These are phyloP conservation scores for Dendrobium huoshanense DNA, from an alignment of 106 monocot species.

Conservation along the genomic window DNA sequence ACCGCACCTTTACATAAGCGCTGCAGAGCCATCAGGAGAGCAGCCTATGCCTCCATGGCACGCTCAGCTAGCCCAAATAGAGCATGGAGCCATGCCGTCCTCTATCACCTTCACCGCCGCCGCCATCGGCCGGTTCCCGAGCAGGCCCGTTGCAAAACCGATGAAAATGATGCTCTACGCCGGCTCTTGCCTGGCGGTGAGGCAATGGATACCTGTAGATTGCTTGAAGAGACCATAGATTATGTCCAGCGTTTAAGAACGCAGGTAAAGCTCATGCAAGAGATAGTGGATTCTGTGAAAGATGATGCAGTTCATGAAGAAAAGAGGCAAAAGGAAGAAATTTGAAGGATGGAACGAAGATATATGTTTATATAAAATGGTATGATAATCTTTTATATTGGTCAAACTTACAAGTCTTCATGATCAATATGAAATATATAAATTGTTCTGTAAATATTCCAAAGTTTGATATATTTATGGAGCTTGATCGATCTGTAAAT, in stretches of 20 bases:
- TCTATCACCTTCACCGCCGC: conserved; percentile 8
- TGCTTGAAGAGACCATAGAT: conserved; percentile 42
- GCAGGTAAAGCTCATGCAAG: conserved; percentile 48
- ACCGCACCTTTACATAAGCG: conserved; percentile 9
- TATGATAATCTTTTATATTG: background rate
- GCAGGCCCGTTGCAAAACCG: background rate
- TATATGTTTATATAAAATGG: conserved; percentile 1
- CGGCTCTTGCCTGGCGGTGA: conserved; percentile 40
- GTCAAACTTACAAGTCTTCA: background rate
- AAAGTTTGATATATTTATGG: background rate
- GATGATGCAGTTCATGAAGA: background rate
- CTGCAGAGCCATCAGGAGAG: conserved; percentile 21
- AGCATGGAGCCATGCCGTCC: conserved; percentile 38
- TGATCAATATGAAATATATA: background rate
- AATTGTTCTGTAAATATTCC: background rate
- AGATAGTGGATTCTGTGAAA: conserved; percentile 19
- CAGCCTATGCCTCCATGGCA: conserved; percentile 60
- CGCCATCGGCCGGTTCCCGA: background rate
- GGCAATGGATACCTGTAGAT: conserved; percentile 28
- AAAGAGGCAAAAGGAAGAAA: background rate
- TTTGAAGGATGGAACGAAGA: background rate
- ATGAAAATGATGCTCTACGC: conserved; percentile 24
- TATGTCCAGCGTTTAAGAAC: conserved; percentile 30
- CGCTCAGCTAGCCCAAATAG: conserved; percentile 12
- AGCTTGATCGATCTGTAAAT: background rate